phyloP scores from a whole-genome alignment of 2,329 filamentous ascomycete genomes.

The Paraconiothyrium sp. region DNA sequence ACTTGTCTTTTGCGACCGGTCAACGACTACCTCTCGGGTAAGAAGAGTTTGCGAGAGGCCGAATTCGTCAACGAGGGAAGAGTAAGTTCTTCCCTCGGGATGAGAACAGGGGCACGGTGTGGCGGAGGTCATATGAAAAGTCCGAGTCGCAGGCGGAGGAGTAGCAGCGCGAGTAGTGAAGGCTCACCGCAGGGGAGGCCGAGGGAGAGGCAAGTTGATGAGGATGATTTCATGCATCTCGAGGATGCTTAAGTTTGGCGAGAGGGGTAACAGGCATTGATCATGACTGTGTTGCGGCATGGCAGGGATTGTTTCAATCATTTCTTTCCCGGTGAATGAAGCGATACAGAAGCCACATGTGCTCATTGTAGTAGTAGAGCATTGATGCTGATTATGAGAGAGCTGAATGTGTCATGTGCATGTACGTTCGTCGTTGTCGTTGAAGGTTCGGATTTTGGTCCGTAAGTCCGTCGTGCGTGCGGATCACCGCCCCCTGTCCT shows the following conservation, averaged over 20 bases:
- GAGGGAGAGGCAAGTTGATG: background rate
- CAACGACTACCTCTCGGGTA: slow-evolving; percentile 16
- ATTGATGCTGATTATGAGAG: background rate
- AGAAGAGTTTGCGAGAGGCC: background rate
- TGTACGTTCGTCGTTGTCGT: background rate
- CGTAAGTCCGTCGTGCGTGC: background rate
- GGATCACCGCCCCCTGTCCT: background rate
- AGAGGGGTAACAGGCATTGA: background rate
- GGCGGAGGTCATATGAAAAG: background rate
- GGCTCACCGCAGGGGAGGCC: background rate
- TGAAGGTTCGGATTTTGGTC: too few species aligned
- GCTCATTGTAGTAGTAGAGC: background rate
- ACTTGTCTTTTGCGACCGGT: slow-evolving; percentile 7
- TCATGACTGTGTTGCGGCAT: background rate
- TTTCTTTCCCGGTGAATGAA: background rate
- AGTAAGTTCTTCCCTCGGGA: background rate
- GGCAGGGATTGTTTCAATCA: background rate
- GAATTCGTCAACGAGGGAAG: background rate
- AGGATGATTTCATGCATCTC: slow-evolving; percentile 2
- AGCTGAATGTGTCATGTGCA: background rate
- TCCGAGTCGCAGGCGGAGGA: slow-evolving; percentile 2
- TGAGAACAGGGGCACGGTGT: background rate
- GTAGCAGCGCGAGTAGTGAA: background rate
- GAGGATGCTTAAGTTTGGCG: background rate
- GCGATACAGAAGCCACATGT: background rate